These are phyloP conservation scores for Colletotrichum nymphaeae DNA, from an alignment of 2,329 filamentous ascomycete species.

Conservation along the genomic window DNA sequence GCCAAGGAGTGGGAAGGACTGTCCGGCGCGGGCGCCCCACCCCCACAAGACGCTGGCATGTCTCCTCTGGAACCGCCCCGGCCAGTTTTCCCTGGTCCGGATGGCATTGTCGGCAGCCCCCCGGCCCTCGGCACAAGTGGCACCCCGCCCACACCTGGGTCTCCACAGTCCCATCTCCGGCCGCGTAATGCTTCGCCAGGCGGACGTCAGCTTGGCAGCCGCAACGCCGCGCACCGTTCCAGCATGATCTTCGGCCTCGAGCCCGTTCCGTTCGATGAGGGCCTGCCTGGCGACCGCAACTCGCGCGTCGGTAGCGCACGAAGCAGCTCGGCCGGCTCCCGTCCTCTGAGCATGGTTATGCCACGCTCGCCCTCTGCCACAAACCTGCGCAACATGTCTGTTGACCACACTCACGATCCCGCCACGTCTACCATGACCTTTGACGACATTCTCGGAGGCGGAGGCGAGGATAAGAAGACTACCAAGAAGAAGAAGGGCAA, in stretches of 20 bases:
- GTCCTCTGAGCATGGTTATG: conserved; percentile 33
- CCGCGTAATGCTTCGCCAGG: conserved; percentile 53
- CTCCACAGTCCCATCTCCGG: conserved; percentile 48
- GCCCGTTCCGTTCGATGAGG: conserved; percentile 43
- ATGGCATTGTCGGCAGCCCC: conserved; percentile 41
- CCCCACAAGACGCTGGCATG: conserved; percentile 47
- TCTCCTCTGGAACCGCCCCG: conserved; percentile 52
- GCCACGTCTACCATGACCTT: conserved; percentile 54
- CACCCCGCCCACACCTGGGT: conserved; percentile 43
- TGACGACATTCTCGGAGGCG: conserved; percentile 58
- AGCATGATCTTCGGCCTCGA: conserved; percentile 58
- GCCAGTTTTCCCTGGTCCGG: conserved; percentile 47
- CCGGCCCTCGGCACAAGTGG: conserved; percentile 29
- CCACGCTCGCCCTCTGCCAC: conserved; percentile 48
- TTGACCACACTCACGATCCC: conserved; percentile 36
- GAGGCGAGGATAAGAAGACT: conserved; percentile 45
- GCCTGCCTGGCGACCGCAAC: conserved; percentile 31
- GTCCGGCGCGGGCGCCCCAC: conserved; percentile 42
- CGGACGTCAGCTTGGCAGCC: conserved; percentile 39
- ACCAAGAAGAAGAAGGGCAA: conserved; percentile 53
- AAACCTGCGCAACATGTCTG: conserved; percentile 44
- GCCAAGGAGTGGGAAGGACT: conserved; percentile 61
- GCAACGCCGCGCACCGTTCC: conserved; percentile 49
- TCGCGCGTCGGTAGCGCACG: conserved; percentile 42
- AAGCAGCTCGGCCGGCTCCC: conserved; percentile 38